Evolutionary conservation across 345 rosid genomes (phyloP).

Genomic region (Eutrema yunnanense): DNA sequence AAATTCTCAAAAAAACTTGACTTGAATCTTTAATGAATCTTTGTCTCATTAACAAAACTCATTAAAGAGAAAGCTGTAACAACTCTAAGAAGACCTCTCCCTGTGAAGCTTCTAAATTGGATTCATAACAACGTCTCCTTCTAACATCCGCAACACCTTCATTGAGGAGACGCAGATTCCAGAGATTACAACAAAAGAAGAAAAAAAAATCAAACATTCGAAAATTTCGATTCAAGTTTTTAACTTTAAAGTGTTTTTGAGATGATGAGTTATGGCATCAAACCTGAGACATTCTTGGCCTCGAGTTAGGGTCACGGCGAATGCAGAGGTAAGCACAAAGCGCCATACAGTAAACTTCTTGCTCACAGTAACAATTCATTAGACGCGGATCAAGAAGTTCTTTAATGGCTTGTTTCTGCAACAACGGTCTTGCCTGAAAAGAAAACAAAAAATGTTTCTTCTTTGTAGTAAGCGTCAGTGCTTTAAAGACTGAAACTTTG

Average conservation of each 20-base stretch:
- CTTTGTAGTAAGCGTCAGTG: background rate
- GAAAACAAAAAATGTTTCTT: background rate
- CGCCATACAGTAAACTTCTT: conserved; percentile 74
- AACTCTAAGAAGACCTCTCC: background rate
- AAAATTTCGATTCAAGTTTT: background rate
- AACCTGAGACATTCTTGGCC: conserved; percentile 99
- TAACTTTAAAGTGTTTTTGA: background rate
- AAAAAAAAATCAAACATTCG: background rate
- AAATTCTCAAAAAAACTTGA: conserved; percentile 6
- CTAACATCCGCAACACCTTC: conserved; percentile 86
- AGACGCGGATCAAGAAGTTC: conserved; percentile 81
- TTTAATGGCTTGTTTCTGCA: conserved; percentile 54
- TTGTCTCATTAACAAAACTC: conserved; percentile 8
- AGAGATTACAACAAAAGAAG: background rate
- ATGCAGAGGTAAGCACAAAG: conserved; percentile 86
- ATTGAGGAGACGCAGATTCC: conserved; percentile 11
- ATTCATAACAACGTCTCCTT: conserved; percentile 50
- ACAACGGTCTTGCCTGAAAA: conserved; percentile 80
- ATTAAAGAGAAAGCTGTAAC: background rate
- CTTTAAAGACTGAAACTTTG: conserved; percentile 1
- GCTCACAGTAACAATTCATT: conserved; percentile 47
- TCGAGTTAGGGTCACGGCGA: conserved; percentile 68
- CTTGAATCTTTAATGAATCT: conserved; percentile 8
- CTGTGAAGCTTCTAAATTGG: conserved; percentile 20
- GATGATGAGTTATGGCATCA: conserved; percentile 12